A percentile compares a stretch with the other conserved stretches of the same genome.
phyloP scores from a whole-genome alignment of 306 rosid species.

The Quercus mongolica region DNA sequence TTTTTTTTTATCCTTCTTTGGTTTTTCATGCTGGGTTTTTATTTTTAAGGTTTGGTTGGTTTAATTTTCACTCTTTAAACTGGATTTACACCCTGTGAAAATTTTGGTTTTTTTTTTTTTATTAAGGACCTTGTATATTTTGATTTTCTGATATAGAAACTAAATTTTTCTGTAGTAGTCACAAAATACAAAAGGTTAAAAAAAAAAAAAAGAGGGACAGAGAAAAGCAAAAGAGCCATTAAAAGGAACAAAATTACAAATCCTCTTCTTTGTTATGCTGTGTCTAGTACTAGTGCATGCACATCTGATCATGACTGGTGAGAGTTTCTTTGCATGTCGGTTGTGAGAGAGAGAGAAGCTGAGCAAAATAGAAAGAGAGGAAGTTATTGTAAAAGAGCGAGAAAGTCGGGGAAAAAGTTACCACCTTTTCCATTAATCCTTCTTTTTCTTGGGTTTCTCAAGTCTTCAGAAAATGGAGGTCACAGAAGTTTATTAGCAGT shows the following conservation, averaged over 20 bases:
- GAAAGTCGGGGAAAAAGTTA: slow-evolving; percentile 52
- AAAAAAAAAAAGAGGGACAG: neutral
- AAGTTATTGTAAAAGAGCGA: slow-evolving; percentile 17
- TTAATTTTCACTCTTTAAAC: too few species aligned
- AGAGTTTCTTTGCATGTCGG: slow-evolving; percentile 48
- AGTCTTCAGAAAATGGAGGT: neutral
- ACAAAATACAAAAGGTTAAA: slow-evolving; percentile 1
- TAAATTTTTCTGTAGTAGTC: neutral
- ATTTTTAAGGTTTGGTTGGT: too few species aligned
- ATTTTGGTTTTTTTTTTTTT: neutral
- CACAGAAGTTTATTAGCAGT: neutral
- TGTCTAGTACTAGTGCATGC: slow-evolving; percentile 36
- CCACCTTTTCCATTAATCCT: neutral
- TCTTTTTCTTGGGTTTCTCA: neutral
- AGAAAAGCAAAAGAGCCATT: slow-evolving; percentile 30
- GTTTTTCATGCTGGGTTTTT: slow-evolving; percentile 20
- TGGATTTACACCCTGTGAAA: neutral
- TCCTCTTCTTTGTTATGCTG: slow-evolving; percentile 34
- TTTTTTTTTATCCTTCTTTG: neutral
- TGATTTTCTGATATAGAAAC: neutral
- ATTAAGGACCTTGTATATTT: neutral
- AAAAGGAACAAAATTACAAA: slow-evolving; percentile 52
- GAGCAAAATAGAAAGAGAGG: neutral
- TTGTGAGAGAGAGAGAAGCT: slow-evolving; percentile 31
- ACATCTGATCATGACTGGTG: slow-evolving; percentile 59